These are phyloP conservation scores for Spergularia marina DNA, from an alignment of 148 eudicot genomes.

Conservation along the genomic window DNA sequence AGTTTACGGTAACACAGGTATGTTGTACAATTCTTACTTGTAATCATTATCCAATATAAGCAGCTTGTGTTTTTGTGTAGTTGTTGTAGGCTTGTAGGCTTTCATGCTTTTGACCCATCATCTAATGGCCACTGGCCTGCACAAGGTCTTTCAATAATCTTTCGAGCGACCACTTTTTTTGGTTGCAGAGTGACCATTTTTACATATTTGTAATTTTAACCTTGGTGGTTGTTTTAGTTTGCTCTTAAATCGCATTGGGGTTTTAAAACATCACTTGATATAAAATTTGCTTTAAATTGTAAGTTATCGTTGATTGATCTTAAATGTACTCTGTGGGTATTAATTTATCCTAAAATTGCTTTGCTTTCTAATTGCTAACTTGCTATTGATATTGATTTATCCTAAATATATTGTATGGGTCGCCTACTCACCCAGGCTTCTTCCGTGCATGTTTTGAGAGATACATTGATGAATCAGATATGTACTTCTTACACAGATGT, in stretches of 20 bases:
- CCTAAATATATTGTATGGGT: not conserved
- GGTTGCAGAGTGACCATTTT: too few species aligned
- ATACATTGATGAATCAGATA: not conserved
- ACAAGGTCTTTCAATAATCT: not conserved
- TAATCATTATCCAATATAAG: not conserved
- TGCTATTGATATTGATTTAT: not conserved
- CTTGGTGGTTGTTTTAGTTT: too few species aligned
- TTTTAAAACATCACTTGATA: too few species aligned
- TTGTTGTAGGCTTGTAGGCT: not conserved
- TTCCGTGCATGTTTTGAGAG: not conserved
- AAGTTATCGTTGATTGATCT: too few species aligned
- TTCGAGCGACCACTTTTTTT: not conserved
- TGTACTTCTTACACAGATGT: constrained; percentile 41
- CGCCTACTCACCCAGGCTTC: not conserved
- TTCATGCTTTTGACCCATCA: not conserved
- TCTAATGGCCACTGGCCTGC: too few species aligned
- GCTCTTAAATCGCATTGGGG: too few species aligned
- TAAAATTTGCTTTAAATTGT: too few species aligned
- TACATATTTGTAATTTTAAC: too few species aligned
- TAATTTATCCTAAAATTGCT: too few species aligned
- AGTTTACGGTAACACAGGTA: constrained; percentile 78
- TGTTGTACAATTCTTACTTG: not conserved
- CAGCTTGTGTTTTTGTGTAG: not conserved
- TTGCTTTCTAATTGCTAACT: not conserved
- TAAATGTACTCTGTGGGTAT: too few species aligned